phyloP scores from a whole-genome alignment of 1,139 yeast species.

The Maudiozyma humilis region DNA sequence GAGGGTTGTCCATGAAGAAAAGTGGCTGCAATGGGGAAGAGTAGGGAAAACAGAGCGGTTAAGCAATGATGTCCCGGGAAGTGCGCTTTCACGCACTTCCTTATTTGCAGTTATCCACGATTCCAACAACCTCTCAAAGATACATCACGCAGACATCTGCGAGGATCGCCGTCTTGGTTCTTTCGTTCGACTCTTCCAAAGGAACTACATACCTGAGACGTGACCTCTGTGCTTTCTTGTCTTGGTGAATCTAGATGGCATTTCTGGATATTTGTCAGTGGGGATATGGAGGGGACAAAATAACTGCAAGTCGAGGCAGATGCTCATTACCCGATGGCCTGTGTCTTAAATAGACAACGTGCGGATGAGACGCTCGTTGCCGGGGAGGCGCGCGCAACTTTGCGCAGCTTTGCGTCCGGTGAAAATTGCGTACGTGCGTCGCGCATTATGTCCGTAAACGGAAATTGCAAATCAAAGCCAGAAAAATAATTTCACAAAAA shows the following conservation, averaged over 20 bases:
- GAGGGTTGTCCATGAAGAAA: neutral
- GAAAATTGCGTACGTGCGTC: too few species aligned
- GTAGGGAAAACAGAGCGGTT: neutral
- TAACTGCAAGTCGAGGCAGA: too few species aligned
- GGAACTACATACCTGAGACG: conserved; percentile 85
- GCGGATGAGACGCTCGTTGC: too few species aligned
- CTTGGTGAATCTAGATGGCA: conserved; percentile 99
- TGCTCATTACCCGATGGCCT: too few species aligned
- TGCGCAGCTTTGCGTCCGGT: too few species aligned
- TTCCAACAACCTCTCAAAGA: neutral
- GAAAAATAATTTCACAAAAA: neutral
- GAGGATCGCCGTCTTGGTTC: conserved; percentile 34
- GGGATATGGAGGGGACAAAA: neutral
- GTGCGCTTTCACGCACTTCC: too few species aligned
- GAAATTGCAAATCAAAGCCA: neutral
- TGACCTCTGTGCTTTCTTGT: conserved; percentile 99
- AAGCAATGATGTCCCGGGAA: too few species aligned
- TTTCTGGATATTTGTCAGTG: conserved; percentile 31
- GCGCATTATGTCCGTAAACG: neutral
- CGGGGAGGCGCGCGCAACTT: too few species aligned
- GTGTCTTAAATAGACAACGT: neutral
- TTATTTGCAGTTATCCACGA: neutral
- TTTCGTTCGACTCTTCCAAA: conserved; percentile 33
- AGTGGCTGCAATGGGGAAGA: conserved; percentile 7
- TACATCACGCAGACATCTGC: neutral